Conservation (phyloP, 495 filamentous ascomycete genomes). For the Neurospora hispaniola region DNA sequence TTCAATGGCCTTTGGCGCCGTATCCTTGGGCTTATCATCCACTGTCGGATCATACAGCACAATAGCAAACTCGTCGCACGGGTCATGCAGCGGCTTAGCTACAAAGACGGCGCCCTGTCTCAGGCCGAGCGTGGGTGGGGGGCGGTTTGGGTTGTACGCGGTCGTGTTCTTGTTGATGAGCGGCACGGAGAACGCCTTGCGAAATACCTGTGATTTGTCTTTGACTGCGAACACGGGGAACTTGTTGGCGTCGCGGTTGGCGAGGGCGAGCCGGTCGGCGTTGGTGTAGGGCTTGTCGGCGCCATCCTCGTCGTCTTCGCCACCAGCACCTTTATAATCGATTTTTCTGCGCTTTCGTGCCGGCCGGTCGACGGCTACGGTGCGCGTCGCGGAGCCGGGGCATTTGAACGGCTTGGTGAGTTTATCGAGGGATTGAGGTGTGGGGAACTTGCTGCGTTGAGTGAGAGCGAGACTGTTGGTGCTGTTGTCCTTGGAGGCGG, state of each 20-base stretch:
- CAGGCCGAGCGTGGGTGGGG: conserved; percentile 79
- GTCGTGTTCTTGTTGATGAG: conserved; percentile 67
- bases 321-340: conserved; percentile 79
- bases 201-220: conserved; percentile 74
- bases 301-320: conserved; percentile 56
- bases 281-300: conserved; percentile 79
- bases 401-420: conserved; percentile 88
- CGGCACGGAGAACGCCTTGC: conserved; percentile 74
- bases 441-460: conserved; percentile 20
- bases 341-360: conserved; percentile 79
- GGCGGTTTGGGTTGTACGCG: conserved; percentile 63
- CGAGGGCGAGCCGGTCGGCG: conserved; percentile 75
- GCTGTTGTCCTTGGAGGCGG: conserved; percentile 15
- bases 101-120: conserved; percentile 75
- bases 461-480: conserved; percentile 1
- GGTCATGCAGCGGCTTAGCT: conserved; percentile 87
- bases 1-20: conserved; percentile 35
- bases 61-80: conserved; percentile 91
- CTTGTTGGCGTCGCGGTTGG: conserved; percentile 77
- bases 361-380: conserved; percentile 68
- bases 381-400: conserved; percentile 65
- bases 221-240: conserved; percentile 86
- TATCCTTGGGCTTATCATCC: conserved; percentile 61
- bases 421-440: conserved; percentile 49
- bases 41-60: conserved; percentile 93